phyloP scores from a whole-genome alignment of 2,329 filamentous ascomycete genomes.

The Chrysoporthe austroafricana region DNA sequence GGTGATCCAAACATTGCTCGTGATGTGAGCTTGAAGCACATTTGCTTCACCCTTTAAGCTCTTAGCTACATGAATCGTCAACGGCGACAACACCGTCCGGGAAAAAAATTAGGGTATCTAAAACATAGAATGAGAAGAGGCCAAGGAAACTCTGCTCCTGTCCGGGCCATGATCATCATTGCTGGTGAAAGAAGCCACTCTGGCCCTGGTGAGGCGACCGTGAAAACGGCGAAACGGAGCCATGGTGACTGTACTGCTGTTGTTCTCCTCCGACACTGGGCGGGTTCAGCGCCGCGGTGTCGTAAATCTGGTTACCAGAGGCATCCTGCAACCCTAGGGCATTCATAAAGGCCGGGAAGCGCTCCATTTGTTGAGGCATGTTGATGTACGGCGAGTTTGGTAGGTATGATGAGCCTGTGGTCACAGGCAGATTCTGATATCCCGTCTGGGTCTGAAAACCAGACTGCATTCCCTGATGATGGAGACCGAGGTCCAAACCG shows the following conservation, averaged over 20 bases:
- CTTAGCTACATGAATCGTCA: neutral
- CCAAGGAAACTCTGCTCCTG: neutral
- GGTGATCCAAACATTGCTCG: neutral
- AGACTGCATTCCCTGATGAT: constrained; percentile 22
- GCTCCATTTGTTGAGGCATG: constrained; percentile 34
- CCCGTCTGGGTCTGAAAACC: constrained; percentile 25
- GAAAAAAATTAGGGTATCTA: constrained; percentile 2
- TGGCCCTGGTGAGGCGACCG: constrained; percentile 47
- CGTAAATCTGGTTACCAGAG: constrained; percentile 35
- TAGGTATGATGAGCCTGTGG: constrained; percentile 36
- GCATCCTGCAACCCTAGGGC: constrained; percentile 23
- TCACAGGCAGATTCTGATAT: constrained; percentile 40
- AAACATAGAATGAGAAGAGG: constrained; percentile 5
- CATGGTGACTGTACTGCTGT: constrained; percentile 43
- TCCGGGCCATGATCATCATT: constrained; percentile 11
- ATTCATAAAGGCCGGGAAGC: constrained; percentile 27
- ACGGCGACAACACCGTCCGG: constrained; percentile 9
- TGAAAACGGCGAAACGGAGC: constrained; percentile 48
- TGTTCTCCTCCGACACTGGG: constrained; percentile 35
- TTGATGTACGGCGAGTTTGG: constrained; percentile 38
- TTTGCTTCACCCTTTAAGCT: neutral
- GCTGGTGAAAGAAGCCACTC: constrained; percentile 41
- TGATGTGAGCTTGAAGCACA: neutral
- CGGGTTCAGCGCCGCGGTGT: constrained; percentile 39
- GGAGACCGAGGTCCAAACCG: constrained; percentile 17